These are phyloP conservation scores for Pythium inflatum DNA, from an alignment of 352 stramenopile species.

Conservation along the genomic window DNA sequence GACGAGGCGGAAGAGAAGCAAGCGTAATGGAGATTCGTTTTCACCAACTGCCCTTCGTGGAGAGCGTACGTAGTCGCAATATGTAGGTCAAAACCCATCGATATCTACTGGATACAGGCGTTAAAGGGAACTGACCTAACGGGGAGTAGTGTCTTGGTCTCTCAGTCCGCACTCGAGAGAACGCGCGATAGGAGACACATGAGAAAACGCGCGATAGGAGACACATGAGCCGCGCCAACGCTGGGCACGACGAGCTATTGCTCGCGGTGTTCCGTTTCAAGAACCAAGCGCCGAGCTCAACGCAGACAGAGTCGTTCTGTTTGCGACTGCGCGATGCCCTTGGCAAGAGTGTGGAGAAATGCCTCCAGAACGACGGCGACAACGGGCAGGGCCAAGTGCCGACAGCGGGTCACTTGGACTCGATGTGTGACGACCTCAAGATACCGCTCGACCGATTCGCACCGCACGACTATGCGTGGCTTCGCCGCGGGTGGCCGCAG, in stretches of 20 bases:
- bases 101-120: too few relatives aligned
- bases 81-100: too few relatives aligned
- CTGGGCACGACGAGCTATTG: background rate
- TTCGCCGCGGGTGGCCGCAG: constrained; percentile 11
- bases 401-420: constrained; percentile 11
- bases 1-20: background rate
- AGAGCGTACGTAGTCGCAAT: too few relatives aligned
- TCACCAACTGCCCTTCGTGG: too few relatives aligned
- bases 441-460: constrained; percentile 13
- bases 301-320: constrained; percentile 11
- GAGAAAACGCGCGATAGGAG: too few relatives aligned
- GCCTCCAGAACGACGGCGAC: background rate
- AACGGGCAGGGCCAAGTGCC: background rate
- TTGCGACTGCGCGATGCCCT: constrained; percentile 1
- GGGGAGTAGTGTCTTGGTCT: too few relatives aligned
- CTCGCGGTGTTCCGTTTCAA: constrained; percentile 22
- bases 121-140: too few relatives aligned
- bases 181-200: too few relatives aligned
- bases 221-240: background rate
- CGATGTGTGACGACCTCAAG: constrained; percentile 8
- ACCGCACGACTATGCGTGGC: constrained; percentile 1
- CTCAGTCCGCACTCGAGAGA: too few relatives aligned
- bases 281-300: constrained; percentile 6
- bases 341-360: constrained; percentile 4
- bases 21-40: background rate